A percentile compares a stretch with the other conserved stretches of the same genome.
phyloP scores from a whole-genome alignment of 1,139 yeast genomes.

The Geotrichum klebahnii region DNA sequence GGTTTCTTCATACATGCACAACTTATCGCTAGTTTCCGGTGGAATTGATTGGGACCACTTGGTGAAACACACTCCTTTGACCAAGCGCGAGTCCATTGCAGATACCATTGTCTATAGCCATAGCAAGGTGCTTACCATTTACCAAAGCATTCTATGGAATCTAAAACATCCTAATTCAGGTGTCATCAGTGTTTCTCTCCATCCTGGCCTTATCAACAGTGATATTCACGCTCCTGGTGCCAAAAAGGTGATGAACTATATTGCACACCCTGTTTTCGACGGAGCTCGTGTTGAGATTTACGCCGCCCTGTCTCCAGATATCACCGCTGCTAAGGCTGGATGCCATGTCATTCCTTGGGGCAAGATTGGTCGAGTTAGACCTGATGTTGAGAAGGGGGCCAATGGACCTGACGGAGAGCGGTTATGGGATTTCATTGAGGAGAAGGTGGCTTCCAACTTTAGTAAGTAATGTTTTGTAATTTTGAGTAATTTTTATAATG shows the following conservation, averaged over 20 bases:
- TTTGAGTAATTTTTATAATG: background rate
- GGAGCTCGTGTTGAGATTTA: slow-evolving; percentile 47
- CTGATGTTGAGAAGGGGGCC: slow-evolving; percentile 35
- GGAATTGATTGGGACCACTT: slow-evolving; percentile 46
- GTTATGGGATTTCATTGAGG: slow-evolving; percentile 37
- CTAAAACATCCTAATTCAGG: slow-evolving; percentile 32
- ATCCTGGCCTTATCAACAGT: slow-evolving; percentile 48
- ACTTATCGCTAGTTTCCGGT: slow-evolving; percentile 39
- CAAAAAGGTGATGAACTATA: slow-evolving; percentile 12
- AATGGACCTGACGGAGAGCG: slow-evolving; percentile 36
- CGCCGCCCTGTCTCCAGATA: slow-evolving; percentile 45
- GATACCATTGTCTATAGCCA: slow-evolving; percentile 41
- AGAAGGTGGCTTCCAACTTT: slow-evolving; percentile 22
- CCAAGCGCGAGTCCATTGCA: background rate
- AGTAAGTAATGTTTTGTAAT: background rate
- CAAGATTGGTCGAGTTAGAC: slow-evolving; percentile 32
- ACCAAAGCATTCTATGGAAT: slow-evolving; percentile 44
- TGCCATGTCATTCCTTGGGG: slow-evolving; percentile 42
- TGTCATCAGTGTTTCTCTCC: slow-evolving; percentile 36
- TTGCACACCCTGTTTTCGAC: slow-evolving; percentile 32
- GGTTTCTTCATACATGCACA: slow-evolving; percentile 46
- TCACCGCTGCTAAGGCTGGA: slow-evolving; percentile 32
- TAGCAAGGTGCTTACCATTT: slow-evolving; percentile 46
- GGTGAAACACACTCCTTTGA: slow-evolving; percentile 5
- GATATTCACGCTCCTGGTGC: slow-evolving; percentile 36